Evolutionary conservation across 1,284 basidiomycete genomes (phyloP).

Genomic region (Leccinum proliferum): DNA sequence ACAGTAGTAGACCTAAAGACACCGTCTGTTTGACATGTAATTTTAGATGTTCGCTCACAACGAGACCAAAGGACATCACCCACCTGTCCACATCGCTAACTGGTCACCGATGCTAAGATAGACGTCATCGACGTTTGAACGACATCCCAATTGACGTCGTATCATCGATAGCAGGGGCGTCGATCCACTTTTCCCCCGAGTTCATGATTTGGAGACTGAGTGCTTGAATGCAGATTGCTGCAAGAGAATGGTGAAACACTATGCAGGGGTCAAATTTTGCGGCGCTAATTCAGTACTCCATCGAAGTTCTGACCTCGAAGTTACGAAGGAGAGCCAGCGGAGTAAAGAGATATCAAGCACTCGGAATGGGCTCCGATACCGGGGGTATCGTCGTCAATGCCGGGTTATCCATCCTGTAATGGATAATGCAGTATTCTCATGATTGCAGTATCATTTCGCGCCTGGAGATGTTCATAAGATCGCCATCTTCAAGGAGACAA

Average conservation of each 20-base stretch:
- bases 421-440: conserved; percentile 84
- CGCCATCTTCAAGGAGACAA: background rate
- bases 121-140: background rate
- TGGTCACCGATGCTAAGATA: conserved; percentile 75
- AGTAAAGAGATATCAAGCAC: conserved; percentile 33
- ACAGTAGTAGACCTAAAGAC: conserved; percentile 84
- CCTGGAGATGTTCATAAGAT: conserved; percentile 3
- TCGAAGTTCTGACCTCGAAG: conserved; percentile 44
- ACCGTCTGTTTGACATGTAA: conserved; percentile 49
- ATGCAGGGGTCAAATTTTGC: conserved; percentile 40
- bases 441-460: conserved; percentile 60
- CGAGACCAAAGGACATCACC: conserved; percentile 19
- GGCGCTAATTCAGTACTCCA: too few species aligned
- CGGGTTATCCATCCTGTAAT: conserved; percentile 45
- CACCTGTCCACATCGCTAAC: conserved; percentile 84
- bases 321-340: conserved; percentile 25
- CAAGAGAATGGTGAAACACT: conserved; percentile 81
- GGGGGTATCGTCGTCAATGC: conserved; percentile 47
- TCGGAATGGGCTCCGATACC: conserved; percentile 84
- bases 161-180: conserved; percentile 50
- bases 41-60: background rate
- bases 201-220: conserved; percentile 78
- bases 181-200: conserved; percentile 55
- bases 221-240: conserved; percentile 59
- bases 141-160: conserved; percentile 26